Evolutionary conservation across 176 grass and related monocot species (phyloP), one percentile per base, ranked within the genome.

Genomic region (Carex parvula): DNA sequence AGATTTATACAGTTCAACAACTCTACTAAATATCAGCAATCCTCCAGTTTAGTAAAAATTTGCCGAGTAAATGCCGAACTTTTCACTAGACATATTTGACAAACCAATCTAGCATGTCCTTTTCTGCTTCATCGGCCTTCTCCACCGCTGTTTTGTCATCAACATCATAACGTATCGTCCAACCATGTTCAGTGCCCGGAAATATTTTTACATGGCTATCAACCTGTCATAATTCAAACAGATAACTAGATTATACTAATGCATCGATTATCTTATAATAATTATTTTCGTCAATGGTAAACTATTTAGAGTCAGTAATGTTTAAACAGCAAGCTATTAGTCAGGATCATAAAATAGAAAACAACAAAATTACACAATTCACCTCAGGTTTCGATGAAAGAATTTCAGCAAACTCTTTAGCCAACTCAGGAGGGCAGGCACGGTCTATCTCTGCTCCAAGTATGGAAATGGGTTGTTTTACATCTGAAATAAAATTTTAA

Each of bases 381-480:
- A 90, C 88, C 81, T 57, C 88, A 74, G 84, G 29, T 87, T 64
- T 84, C 0, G 5, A 44, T 20, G 81, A 87, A 54, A 90, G 70
- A 75, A 75, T 69, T 81, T 81, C 70, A 65, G 60, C 88, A 70
- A 84, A 89, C 63, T 89, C 84, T 76, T 83, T 89, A 41, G 86
- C 9, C 60, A 86, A 8, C 79, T 81, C 88, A 73, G 85, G 85
- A 67, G 88, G 81, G 55, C 41, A 55, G 33, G 5, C 3, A 4
- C 46, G 13, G 66, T 90, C 88, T 30, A 26, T 53, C 78, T 90
- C 88, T 79, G 88, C 84, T 54, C 85, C 88, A 58, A 90, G 88
- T 73, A 90, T 84, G n/a, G 81, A n/a, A 75, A 87, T 87, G 2
- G 80, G 88, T 22, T 85, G 64, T 81, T 90, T 90, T 58, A 90